phyloP scores from a whole-genome alignment of 2,329 filamentous ascomycete genomes.

The Alternaria sp. region DNA sequence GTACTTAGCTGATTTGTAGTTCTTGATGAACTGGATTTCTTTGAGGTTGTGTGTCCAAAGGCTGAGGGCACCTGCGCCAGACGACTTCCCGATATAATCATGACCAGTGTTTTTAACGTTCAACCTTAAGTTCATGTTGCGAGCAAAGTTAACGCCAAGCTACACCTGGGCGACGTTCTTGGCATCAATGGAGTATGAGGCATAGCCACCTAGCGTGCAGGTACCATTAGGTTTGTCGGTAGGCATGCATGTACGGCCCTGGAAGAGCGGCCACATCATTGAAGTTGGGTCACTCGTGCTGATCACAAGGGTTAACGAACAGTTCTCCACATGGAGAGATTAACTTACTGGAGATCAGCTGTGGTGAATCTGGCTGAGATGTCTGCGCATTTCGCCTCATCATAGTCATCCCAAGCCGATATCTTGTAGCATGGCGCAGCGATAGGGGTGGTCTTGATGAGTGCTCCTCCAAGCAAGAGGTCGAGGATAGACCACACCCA shows the following conservation, averaged over 20 bases:
- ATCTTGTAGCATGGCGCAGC: conserved; percentile 35
- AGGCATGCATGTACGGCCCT: conserved; percentile 38
- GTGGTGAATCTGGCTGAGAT: conserved; percentile 23
- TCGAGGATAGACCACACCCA: conserved; percentile 32
- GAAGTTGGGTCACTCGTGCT: conserved; percentile 35
- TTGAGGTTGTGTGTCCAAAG: conserved; percentile 46
- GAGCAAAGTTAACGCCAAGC: conserved; percentile 30
- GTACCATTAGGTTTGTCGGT: conserved; percentile 19
- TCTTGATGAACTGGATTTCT: conserved; percentile 17
- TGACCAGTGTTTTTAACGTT: conserved; percentile 34
- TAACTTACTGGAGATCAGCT: conserved; percentile 19
- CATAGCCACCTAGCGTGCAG: conserved; percentile 28
- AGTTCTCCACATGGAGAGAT: background rate
- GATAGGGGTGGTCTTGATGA: conserved; percentile 34
- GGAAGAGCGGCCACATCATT: conserved; percentile 38
- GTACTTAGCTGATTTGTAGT: conserved; percentile 27
- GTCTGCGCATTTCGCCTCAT: conserved; percentile 25
- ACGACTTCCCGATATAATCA: conserved; percentile 34
- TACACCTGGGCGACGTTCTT: conserved; percentile 29
- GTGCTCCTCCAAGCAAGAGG: conserved; percentile 21
- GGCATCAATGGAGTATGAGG: conserved; percentile 30
- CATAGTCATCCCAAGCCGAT: conserved; percentile 20
- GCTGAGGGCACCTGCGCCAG: conserved; percentile 35
- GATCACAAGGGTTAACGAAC: background rate
- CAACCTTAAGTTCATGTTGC: conserved; percentile 30